Conservation (phyloP, 805 yeast species). For the Lachancea sp. region DNA sequence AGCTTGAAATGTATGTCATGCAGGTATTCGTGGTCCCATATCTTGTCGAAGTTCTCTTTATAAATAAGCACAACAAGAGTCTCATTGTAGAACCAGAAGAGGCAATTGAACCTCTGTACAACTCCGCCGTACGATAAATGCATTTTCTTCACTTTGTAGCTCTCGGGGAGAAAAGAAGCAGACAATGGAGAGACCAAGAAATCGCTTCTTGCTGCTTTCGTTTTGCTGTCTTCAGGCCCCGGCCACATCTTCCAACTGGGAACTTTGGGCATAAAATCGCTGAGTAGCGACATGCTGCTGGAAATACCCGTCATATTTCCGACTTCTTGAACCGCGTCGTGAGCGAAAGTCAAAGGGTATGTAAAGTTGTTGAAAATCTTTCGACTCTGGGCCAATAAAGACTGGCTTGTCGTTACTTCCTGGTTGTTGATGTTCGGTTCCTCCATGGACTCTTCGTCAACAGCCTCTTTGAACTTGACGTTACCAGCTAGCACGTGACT, state of each 20-base stretch:
- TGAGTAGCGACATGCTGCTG: constrained; percentile 25
- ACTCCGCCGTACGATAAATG: constrained; percentile 15
- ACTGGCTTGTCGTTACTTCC: constrained; percentile 1
- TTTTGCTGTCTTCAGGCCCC: background rate
- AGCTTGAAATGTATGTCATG: constrained; percentile 22
- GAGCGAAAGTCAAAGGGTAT: constrained; percentile 29
- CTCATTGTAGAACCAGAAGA: constrained; percentile 30
- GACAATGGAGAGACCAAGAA: constrained; percentile 29
- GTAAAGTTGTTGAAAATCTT: constrained; percentile 27
- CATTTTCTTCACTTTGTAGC: constrained; percentile 20
- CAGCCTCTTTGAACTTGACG: constrained; percentile 22
- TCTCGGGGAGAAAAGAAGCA: constrained; percentile 19
- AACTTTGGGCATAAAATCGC: constrained; percentile 26
- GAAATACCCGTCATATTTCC: constrained; percentile 31
- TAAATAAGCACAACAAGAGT: constrained; percentile 22
- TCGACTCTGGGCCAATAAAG: constrained; percentile 6
- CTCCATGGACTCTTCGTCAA: constrained; percentile 6
- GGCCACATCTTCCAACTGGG: constrained; percentile 6
- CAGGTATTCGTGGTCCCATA: constrained; percentile 27
- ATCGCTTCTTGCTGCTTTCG: constrained; percentile 18
- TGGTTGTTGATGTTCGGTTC: background rate
- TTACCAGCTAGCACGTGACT: constrained; percentile 28
- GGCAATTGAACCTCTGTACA: constrained; percentile 14
- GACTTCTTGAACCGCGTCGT: constrained; percentile 32
- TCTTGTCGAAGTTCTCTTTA: constrained; percentile 19